Percentiles rank a stretch among this genome's conserved stretches.
Conservation (phyloP, 805 yeast genomes). For the Blastobotrys robertii region DNA sequence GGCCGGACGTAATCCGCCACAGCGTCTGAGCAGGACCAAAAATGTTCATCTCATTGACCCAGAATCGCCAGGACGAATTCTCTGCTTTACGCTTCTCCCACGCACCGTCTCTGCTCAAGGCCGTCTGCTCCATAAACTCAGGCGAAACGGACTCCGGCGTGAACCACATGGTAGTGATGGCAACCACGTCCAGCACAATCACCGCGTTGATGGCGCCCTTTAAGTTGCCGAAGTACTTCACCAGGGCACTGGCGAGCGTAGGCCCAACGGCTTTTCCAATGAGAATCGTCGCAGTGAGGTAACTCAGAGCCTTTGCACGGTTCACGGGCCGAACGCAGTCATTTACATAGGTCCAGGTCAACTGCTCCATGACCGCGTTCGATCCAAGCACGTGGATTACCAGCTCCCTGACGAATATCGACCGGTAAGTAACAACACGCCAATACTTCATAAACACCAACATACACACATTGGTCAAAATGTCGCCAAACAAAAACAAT, state of each 20-base stretch:
- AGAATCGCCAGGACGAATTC: background rate
- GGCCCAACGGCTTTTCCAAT: conserved; percentile 15
- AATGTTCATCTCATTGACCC: conserved; percentile 3
- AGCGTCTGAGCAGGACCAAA: conserved; percentile 5
- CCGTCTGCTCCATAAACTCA: background rate
- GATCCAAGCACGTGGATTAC: conserved; percentile 9
- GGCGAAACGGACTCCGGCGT: conserved; percentile 8
- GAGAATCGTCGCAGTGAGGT: conserved; percentile 9
- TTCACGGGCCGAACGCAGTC: conserved; percentile 9
- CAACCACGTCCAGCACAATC: conserved; percentile 2
- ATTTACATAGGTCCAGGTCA: conserved; percentile 10
- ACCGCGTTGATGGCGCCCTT: no score
- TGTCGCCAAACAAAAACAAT: conserved; percentile 9
- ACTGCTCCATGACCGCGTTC: conserved; percentile 5
- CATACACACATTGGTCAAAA: conserved; percentile 4
- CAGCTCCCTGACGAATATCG: conserved; percentile 7
- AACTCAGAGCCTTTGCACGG: conserved; percentile 13
- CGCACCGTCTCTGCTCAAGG: background rate
- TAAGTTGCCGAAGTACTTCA: background rate
- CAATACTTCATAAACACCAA: conserved; percentile 2
- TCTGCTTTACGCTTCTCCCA: background rate
- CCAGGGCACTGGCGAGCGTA: conserved; percentile 7
- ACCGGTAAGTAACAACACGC: conserved; percentile 3
- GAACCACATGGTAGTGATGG: conserved; percentile 2
- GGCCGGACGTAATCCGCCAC: conserved; percentile 3